phyloP scores from a whole-genome alignment of 257 asterid genomes.

The Echites panduratus region DNA sequence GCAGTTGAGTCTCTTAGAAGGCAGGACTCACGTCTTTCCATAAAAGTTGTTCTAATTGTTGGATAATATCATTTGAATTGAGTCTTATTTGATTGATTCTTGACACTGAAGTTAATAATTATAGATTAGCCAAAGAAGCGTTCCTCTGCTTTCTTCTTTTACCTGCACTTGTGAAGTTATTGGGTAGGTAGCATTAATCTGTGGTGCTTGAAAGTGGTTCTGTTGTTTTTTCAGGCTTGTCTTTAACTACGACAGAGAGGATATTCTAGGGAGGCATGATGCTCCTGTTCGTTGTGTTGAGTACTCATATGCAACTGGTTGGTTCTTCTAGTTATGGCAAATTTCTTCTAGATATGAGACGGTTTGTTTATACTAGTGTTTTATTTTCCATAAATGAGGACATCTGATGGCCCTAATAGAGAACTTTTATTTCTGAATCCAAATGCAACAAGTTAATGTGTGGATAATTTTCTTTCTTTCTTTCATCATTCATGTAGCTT shows the following conservation, averaged over 20 bases:
- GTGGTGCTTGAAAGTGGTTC: constrained; percentile 1
- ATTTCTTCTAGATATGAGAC: constrained; percentile 5
- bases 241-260: constrained; percentile 61
- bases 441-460: not conserved
- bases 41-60: not conserved
- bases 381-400: not conserved
- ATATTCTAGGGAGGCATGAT: constrained; percentile 65
- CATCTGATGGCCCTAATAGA: not conserved
- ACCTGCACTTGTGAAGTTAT: not conserved
- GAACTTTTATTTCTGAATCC: not conserved
- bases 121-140: not conserved
- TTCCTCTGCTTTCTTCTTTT: not conserved
- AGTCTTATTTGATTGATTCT: not conserved
- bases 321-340: constrained; percentile 13
- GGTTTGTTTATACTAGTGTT: not conserved
- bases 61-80: not conserved
- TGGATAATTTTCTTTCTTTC: not conserved
- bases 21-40: not conserved
- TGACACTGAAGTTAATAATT: not conserved
- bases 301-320: constrained; percentile 77
- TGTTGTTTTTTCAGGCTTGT: constrained; percentile 46
- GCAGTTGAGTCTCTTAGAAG: not conserved
- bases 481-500: not conserved
- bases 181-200: not conserved
- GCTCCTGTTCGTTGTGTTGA: constrained; percentile 83